Evolutionary conservation across 2,329 filamentous ascomycete genomes (phyloP), one percentile per base, ranked within the genome.

Genomic region (Aspergillus proliferans): DNA sequence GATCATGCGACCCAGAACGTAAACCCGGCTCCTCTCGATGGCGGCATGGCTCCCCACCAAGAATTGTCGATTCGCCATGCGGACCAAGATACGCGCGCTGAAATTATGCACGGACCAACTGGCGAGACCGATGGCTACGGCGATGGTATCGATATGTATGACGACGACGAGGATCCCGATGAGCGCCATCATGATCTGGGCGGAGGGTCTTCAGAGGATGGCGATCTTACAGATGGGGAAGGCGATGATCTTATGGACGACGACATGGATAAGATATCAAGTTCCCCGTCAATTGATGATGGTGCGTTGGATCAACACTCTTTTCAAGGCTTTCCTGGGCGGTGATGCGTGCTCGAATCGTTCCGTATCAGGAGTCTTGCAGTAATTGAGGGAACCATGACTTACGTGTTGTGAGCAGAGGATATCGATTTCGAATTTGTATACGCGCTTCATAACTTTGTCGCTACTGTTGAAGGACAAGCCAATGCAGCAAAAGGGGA

Each of bases 401-500:
- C 89, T 95, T 90, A 95, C 87, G 82, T 36, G 15, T 40, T 40
- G 79, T 79, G 85, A 71, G 71, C 77, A 97, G 93, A 98, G 81
- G 93, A 98, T 65, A 98, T 98, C 72, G 93, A 98, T 78, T 97
- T 98, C 76, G 92, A 97, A 69, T 97, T 97, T 73, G 93, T 98
- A 52, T 98, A 98, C 74, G 93, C 93, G 24, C 78, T 98, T 50
- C 93, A 97, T 69, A 98, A 92, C 2, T 98, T 98, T 64, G 88
- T 96, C 56, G 93, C 93, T 24, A 97, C 93, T 0, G 93, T 98
- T 44, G 93, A 98, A 72, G 93, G 93, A 24, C 93, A 98, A 71
- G 93, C 93, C 54, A 98, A 97, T 75, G 93, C 93, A 51, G 94
- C 89, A 30, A 98, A 98, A 72, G 93, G 93, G 46, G 93, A 98